Percentiles rank a stretch among this genome's conserved stretches.
phyloP scores from a whole-genome alignment of 176 grass and related monocot species.

The Lolium rigidum region DNA sequence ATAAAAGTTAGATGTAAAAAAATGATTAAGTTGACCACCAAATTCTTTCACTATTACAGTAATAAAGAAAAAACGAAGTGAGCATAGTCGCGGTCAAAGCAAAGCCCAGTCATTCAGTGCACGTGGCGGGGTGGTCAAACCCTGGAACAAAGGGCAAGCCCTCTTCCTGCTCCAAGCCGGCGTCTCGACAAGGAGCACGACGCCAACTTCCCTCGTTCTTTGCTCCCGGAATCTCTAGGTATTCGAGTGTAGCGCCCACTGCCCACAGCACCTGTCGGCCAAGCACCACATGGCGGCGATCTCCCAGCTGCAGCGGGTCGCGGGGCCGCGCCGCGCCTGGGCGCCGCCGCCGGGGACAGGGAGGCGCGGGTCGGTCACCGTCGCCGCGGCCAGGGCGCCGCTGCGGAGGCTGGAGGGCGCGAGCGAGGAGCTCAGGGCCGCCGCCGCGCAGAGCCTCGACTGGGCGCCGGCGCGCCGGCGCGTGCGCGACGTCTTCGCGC shows the following conservation, averaged over 20 bases:
- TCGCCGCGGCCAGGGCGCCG: constrained; percentile 28
- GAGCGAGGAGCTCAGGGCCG: constrained; percentile 69
- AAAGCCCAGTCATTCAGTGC: not conserved
- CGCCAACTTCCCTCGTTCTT: not conserved
- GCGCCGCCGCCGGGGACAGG: not conserved
- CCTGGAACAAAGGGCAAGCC: not conserved
- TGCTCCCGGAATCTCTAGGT: not conserved
- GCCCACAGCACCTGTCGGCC: not conserved
- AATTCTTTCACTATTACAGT: too few species aligned
- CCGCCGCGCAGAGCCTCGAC: constrained; percentile 76
- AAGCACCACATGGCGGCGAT: constrained; percentile 50
- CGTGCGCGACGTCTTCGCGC: constrained; percentile 64
- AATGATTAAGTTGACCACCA: too few species aligned
- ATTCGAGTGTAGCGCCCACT: not conserved
- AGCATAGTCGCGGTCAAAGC: too few species aligned
- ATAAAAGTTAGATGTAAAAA: too few species aligned
- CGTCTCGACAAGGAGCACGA: not conserved
- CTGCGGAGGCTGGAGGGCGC: constrained; percentile 62
- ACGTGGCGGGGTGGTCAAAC: not conserved
- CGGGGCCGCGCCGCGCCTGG: constrained; percentile 27
- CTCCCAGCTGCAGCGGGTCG: constrained; percentile 28
- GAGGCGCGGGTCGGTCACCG: constrained; percentile 31
- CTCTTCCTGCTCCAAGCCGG: not conserved
- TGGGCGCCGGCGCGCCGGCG: constrained; percentile 84
- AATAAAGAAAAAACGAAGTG: too few species aligned